phyloP scores from a whole-genome alignment of 1,284 basidiomycete species.

The Cryptococcus maquisensis region DNA sequence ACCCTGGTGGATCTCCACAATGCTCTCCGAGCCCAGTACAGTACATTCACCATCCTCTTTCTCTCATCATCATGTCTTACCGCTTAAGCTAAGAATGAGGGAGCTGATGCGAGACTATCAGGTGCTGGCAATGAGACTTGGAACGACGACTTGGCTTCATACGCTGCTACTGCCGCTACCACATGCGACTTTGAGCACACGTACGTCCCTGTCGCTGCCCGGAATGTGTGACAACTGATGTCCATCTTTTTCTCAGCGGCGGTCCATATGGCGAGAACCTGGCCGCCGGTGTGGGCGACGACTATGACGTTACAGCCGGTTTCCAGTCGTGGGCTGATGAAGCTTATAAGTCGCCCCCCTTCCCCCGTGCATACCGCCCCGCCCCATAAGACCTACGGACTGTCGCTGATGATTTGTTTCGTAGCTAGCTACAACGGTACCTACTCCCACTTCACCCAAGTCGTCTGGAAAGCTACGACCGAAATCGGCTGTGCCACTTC shows the following conservation, averaged over 20 bases:
- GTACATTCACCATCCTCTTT: slow-evolving; percentile 10
- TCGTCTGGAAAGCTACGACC: slow-evolving; percentile 44
- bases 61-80: no score
- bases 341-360: slow-evolving; percentile 19
- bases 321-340: slow-evolving; percentile 39
- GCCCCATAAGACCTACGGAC: no score
- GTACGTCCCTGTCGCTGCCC: no score
- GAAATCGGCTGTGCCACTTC: slow-evolving; percentile 35
- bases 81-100: no score
- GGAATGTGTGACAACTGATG: background rate
- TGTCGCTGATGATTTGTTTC: no score
- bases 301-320: slow-evolving; percentile 20
- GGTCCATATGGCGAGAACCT: slow-evolving; percentile 30
- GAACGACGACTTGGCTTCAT: slow-evolving; percentile 19
- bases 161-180: slow-evolving; percentile 15
- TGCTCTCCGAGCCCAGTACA: slow-evolving; percentile 31
- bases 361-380: no score
- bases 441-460: slow-evolving; percentile 40
- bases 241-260: slow-evolving; percentile 3
- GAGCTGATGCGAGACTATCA: background rate
- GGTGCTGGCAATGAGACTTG: slow-evolving; percentile 23
- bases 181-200: slow-evolving; percentile 24
- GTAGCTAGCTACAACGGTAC: no score
- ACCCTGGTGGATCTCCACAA: slow-evolving; percentile 34
- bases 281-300: slow-evolving; percentile 30